These are phyloP conservation scores for Cyclotella atomus DNA, from an alignment of 108 stramenopile species.

Conservation along the genomic window DNA sequence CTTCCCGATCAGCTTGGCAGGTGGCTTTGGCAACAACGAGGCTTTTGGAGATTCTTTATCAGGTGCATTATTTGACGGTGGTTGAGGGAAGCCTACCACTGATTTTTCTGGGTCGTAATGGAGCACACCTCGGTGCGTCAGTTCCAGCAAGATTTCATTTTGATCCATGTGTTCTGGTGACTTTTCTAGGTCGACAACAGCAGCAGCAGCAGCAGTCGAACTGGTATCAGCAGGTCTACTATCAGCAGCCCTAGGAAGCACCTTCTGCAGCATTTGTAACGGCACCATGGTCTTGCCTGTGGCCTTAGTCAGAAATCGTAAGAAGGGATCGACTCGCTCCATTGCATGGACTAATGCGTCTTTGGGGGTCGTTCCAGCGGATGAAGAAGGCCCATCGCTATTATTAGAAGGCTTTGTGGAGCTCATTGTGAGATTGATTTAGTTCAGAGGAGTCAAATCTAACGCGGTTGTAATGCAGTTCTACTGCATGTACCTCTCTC, in stretches of 20 bases:
- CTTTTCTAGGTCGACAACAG: neutral
- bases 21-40: constrained; percentile 23
- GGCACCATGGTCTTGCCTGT: constrained; percentile 68
- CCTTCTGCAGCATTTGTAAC: constrained; percentile 46
- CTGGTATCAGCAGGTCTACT: neutral
- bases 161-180: neutral
- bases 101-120: constrained; percentile 24
- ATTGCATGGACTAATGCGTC: no score
- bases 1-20: constrained; percentile 40
- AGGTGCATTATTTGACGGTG: constrained; percentile 29
- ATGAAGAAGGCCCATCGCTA: no score
- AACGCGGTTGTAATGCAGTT: no score
- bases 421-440: no score
- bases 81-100: constrained; percentile 71
- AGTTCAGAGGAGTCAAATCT: no score
- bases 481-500: no score
- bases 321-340: constrained; percentile 63
- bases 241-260: constrained; percentile 43
- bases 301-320: constrained; percentile 80
- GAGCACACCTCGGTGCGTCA: constrained; percentile 58
- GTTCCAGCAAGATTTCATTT: constrained; percentile 36
- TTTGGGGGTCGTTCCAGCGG: no score
- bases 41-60: neutral
- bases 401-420: no score
- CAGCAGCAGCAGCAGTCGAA: neutral